Conservation (phyloP, 352 stramenopile genomes). For the Globisporangium parvum region DNA sequence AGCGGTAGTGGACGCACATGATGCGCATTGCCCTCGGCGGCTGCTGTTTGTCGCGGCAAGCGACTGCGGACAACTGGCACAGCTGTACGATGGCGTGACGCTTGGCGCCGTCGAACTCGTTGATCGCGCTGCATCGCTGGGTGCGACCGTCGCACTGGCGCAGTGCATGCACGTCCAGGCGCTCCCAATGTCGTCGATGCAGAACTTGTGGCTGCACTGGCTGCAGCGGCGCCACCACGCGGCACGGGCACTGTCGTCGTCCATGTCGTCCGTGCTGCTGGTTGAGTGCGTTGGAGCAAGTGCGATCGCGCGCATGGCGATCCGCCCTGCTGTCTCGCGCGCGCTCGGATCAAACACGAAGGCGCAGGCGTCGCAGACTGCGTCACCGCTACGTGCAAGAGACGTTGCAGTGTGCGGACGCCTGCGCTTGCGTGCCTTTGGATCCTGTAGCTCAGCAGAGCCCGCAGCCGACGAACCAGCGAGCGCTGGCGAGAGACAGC, state of each 20-base stretch:
- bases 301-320: neutral
- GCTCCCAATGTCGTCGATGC: no score
- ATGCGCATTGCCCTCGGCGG: no score
- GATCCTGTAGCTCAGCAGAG: neutral
- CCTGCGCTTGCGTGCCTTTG: conserved; percentile 2
- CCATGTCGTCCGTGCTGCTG: no score
- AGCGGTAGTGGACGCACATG: neutral
- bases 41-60: neutral
- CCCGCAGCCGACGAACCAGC: no score
- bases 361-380: neutral
- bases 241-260: no score
- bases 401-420: neutral
- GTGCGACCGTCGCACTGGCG: neutral
- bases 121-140: neutral
- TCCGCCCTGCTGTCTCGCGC: neutral
- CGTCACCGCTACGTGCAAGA: neutral
- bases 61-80: no score
- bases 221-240: neutral
- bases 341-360: neutral
- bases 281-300: no score
- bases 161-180: neutral
- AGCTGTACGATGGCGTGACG: no score
- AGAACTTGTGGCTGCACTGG: neutral
- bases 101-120: neutral
- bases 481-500: conserved; percentile 12